Evolutionary conservation across 495 filamentous ascomycete species (phyloP).

Genomic region (Hyaloscypha finlandica): DNA sequence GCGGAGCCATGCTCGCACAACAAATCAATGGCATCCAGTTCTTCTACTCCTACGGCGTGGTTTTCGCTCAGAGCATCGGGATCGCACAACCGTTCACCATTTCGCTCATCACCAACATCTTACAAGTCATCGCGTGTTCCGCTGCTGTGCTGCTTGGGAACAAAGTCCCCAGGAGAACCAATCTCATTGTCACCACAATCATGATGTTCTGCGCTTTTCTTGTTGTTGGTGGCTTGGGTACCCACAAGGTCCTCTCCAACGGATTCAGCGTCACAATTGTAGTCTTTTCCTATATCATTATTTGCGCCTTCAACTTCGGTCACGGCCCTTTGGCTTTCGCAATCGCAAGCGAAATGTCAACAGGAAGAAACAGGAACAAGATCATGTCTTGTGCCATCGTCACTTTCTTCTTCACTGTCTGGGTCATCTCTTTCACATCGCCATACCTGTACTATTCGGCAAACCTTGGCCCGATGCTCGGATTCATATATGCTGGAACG

Average conservation of each 20-base stretch:
- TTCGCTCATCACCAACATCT: slow-evolving; percentile 37
- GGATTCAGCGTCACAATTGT: slow-evolving; percentile 34
- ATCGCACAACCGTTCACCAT: slow-evolving; percentile 41
- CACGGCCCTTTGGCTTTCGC: slow-evolving; percentile 39
- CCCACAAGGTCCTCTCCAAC: slow-evolving; percentile 17
- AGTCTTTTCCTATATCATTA: slow-evolving; percentile 39
- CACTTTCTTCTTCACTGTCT: slow-evolving; percentile 39
- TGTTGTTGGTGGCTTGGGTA: slow-evolving; percentile 38
- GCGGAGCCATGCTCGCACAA: slow-evolving; percentile 41
- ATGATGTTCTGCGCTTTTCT: no score
- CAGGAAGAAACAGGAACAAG: slow-evolving; percentile 43
- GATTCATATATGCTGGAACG: slow-evolving; percentile 41
- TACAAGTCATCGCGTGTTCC: slow-evolving; percentile 40
- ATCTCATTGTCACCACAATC: slow-evolving; percentile 30
- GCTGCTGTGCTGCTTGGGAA: slow-evolving; percentile 37
- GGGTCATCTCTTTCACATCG: slow-evolving; percentile 40
- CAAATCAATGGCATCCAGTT: slow-evolving; percentile 46
- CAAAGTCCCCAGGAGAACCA: slow-evolving; percentile 38
- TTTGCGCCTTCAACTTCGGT: slow-evolving; percentile 39
- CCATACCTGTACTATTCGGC: slow-evolving; percentile 44
- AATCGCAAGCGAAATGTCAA: slow-evolving; percentile 40
- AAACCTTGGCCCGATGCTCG: slow-evolving; percentile 41
- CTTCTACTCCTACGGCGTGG: slow-evolving; percentile 42
- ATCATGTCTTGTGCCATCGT: slow-evolving; percentile 39
- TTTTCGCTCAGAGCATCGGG: slow-evolving; percentile 43